phyloP scores from a whole-genome alignment of 1,139 yeast genomes.

The Geotrichum aggregatum region DNA sequence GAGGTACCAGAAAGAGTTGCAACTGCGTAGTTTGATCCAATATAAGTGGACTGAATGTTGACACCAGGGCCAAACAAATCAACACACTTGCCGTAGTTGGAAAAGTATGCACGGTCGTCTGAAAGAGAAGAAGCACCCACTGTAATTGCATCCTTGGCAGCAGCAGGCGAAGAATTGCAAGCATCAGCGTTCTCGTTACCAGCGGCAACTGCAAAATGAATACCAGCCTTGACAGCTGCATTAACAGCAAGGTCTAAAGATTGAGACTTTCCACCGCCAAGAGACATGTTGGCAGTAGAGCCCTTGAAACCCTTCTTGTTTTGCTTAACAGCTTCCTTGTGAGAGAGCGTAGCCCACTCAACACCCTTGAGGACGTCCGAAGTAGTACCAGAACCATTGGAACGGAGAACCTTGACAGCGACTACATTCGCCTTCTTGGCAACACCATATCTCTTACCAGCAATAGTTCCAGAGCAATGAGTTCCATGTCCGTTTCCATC shows the following conservation, averaged over 20 bases:
- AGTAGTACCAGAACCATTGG: slow-evolving; percentile 49
- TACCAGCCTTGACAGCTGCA: slow-evolving; percentile 56
- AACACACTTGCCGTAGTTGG: slow-evolving; percentile 64
- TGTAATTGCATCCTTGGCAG: slow-evolving; percentile 55
- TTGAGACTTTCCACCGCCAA: slow-evolving; percentile 57
- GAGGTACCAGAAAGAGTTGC: slow-evolving; percentile 96
- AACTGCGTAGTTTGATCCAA: slow-evolving; percentile 77
- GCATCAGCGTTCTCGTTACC: slow-evolving; percentile 65
- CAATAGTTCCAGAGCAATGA: slow-evolving; percentile 58
- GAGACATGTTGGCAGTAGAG: slow-evolving; percentile 57
- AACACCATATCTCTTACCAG: slow-evolving; percentile 56
- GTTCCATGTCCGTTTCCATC: slow-evolving; percentile 94
- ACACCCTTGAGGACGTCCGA: slow-evolving; percentile 50
- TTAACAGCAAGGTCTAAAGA: slow-evolving; percentile 53
- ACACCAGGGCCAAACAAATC: slow-evolving; percentile 66
- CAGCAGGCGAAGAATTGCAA: slow-evolving; percentile 61
- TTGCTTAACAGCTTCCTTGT: slow-evolving; percentile 37
- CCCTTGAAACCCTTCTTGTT: slow-evolving; percentile 53
- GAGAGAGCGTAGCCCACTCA: slow-evolving; percentile 43
- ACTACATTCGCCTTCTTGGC: slow-evolving; percentile 61
- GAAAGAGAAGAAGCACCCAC: slow-evolving; percentile 54
- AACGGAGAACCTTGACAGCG: slow-evolving; percentile 53
- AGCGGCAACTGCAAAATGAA: slow-evolving; percentile 63
- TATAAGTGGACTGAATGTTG: slow-evolving; percentile 55
- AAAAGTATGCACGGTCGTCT: slow-evolving; percentile 55